phyloP scores from a whole-genome alignment of 2,329 filamentous ascomycete genomes.

The Didymella pinodella region DNA sequence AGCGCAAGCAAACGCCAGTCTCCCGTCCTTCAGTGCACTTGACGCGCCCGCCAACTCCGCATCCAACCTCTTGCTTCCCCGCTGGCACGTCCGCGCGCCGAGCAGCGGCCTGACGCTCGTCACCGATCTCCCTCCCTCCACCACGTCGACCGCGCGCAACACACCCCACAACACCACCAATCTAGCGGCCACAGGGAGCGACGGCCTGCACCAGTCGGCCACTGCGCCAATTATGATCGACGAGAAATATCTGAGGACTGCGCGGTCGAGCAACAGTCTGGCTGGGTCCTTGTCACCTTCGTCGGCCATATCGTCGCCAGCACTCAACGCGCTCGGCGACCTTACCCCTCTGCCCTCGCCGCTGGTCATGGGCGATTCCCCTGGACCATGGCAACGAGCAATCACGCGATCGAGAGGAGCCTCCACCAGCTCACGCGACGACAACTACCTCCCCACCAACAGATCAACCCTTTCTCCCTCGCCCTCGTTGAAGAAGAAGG shows the following conservation, averaged over 20 bases:
- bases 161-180: constrained; percentile 38
- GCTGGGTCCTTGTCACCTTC: constrained; percentile 55
- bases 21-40: constrained; percentile 10
- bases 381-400: constrained; percentile 53
- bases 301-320: constrained; percentile 58
- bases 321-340: constrained; percentile 58
- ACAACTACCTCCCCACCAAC: constrained; percentile 42
- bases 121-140: constrained; percentile 45
- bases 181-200: constrained; percentile 43
- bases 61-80: constrained; percentile 29
- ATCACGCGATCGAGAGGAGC: constrained; percentile 47
- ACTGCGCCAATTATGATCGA: constrained; percentile 51
- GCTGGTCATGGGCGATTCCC: constrained; percentile 53
- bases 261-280: constrained; percentile 55
- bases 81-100: constrained; percentile 38
- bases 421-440: constrained; percentile 41
- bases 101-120: constrained; percentile 37
- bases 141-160: constrained; percentile 28
- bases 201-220: constrained; percentile 44
- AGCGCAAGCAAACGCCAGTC: constrained; percentile 13
- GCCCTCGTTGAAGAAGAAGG: constrained; percentile 56
- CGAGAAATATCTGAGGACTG: constrained; percentile 49
- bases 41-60: constrained; percentile 35
- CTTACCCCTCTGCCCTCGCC: constrained; percentile 63
- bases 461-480: constrained; percentile 48